These are phyloP conservation scores for Colletotrichum cuscutae DNA, from an alignment of 2,329 filamentous ascomycete species.

Conservation along the genomic window DNA sequence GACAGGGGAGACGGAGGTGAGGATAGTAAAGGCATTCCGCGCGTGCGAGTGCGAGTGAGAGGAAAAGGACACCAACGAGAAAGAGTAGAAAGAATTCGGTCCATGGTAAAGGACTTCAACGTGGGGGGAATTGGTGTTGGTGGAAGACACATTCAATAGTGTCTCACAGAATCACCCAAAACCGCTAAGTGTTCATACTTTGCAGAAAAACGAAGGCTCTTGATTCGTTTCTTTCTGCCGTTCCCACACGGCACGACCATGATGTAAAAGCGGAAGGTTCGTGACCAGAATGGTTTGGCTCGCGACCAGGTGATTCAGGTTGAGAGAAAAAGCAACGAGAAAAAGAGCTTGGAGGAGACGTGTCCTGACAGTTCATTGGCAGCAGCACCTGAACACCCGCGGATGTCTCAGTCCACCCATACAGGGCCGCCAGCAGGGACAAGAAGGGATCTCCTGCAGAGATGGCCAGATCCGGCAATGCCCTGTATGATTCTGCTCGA, in stretches of 20 bases:
- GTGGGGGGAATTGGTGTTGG: not conserved
- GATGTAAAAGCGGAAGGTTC: not conserved
- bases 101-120: not conserved
- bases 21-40: not conserved
- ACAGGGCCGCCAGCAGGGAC: not conserved
- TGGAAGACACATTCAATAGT: constrained; percentile 13
- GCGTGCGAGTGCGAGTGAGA: not conserved
- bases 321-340: constrained; percentile 19
- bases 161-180: constrained; percentile 6
- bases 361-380: constrained; percentile 23
- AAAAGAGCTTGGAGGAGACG: constrained; percentile 17
- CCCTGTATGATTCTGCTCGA: constrained; percentile 14
- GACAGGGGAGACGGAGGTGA: not conserved
- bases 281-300: constrained; percentile 6
- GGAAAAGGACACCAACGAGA: constrained; percentile 1
- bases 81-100: not conserved
- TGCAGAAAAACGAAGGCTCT: not conserved
- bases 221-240: constrained; percentile 14
- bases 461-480: not conserved
- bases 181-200: not conserved
- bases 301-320: constrained; percentile 13
- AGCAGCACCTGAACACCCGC: not conserved
- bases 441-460: not conserved
- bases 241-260: constrained; percentile 1
- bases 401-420: constrained; percentile 14